These are phyloP conservation scores for Nothomitra cinnamomea DNA, from an alignment of 2,329 filamentous ascomycete species.

Conservation along the genomic window DNA sequence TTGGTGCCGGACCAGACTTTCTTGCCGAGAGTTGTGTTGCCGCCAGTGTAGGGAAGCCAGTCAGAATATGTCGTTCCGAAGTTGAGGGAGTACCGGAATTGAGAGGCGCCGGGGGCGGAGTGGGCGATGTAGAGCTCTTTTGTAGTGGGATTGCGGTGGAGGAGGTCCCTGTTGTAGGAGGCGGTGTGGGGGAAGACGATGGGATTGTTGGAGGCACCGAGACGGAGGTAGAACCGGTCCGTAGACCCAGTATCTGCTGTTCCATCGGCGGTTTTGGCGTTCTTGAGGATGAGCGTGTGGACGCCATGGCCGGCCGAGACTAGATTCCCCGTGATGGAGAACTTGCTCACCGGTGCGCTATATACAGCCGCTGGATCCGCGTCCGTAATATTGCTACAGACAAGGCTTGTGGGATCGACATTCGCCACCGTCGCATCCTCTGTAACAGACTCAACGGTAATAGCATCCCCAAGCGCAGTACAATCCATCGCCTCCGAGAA, in stretches of 20 bases:
- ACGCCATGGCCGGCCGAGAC: constrained; percentile 42
- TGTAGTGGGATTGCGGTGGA: constrained; percentile 22
- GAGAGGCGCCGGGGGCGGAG: constrained; percentile 41
- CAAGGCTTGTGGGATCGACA: constrained; percentile 27
- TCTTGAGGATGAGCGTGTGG: constrained; percentile 39
- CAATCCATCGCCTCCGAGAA: constrained; percentile 47
- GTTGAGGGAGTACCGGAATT: constrained; percentile 44
- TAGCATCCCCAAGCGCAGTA: constrained; percentile 30
- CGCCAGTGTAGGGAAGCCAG: constrained; percentile 39
- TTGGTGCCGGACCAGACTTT: constrained; percentile 41
- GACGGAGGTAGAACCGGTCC: constrained; percentile 45
- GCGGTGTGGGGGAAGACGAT: constrained; percentile 37
- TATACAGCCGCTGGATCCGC: constrained; percentile 23
- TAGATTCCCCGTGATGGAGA: constrained; percentile 35
- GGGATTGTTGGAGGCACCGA: constrained; percentile 40
- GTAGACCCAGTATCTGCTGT: constrained; percentile 28
- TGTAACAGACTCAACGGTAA: constrained; percentile 37
- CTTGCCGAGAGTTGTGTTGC: constrained; percentile 29
- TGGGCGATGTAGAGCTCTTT: constrained; percentile 34
- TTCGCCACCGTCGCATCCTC: constrained; percentile 26
- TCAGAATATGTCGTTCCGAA: constrained; percentile 42
- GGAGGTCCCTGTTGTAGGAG: constrained; percentile 29
- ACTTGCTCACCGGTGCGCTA: constrained; percentile 36
- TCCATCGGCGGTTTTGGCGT: constrained; percentile 28
- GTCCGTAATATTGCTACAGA: constrained; percentile 26